A percentile compares a stretch with the other conserved stretches of the same genome.
Conservation (phyloP, 75 land plant genomes). For the Isoetes taiwanensis region DNA sequence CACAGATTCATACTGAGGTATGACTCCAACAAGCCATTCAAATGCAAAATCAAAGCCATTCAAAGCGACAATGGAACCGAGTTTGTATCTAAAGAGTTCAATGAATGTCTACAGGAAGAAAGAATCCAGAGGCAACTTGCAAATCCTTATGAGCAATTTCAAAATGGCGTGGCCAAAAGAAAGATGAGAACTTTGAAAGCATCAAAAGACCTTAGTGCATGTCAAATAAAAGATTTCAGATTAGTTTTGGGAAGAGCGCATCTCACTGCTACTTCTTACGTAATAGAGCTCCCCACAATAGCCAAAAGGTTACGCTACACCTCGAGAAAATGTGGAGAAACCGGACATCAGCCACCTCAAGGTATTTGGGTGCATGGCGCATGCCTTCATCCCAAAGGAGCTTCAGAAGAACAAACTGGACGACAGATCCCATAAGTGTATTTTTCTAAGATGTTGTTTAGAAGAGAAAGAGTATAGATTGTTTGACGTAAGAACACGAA, state of each 20-base stretch:
- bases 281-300: background rate
- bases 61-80: background rate
- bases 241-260: background rate
- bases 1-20: background rate
- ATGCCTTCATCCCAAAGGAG: background rate
- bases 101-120: background rate
- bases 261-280: background rate
- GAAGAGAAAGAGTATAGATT: too few relatives aligned
- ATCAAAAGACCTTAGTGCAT: background rate
- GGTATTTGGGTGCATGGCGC: background rate
- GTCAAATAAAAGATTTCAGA: background rate
- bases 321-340: background rate
- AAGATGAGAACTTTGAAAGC: background rate
- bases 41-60: too few relatives aligned
- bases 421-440: too few relatives aligned
- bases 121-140: slow-evolving; percentile 8
- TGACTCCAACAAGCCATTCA: background rate
- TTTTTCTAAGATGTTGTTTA: too few relatives aligned
- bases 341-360: background rate
- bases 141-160: background rate
- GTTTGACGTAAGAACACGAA: too few relatives aligned
- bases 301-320: background rate
- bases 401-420: background rate
- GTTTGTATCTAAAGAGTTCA: background rate
- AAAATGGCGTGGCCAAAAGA: slow-evolving; percentile 4